Evolutionary conservation across 106 monocot genomes (phyloP).

Genomic region (Narthecium ossifragum): DNA sequence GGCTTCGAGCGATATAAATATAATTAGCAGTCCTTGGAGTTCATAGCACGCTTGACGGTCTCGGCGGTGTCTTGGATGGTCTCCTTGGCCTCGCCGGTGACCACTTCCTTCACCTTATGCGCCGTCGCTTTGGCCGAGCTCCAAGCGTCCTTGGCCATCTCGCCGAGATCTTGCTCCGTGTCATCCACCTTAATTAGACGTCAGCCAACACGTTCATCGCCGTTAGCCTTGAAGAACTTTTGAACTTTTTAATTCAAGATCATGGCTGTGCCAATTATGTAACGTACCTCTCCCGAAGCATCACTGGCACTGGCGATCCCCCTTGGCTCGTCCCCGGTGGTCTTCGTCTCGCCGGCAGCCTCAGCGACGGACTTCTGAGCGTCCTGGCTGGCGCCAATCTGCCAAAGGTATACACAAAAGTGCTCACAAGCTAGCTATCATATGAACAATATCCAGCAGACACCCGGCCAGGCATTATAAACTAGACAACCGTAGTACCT

Average conservation of each 20-base stretch:
- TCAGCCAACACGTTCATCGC: neutral
- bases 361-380: neutral
- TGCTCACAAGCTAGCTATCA: too few species aligned
- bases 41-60: constrained; percentile 7
- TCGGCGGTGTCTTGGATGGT: constrained; percentile 4
- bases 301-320: neutral
- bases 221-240: neutral
- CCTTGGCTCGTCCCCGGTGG: neutral
- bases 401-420: too few species aligned
- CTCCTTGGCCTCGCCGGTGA: constrained; percentile 1
- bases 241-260: neutral
- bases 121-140: neutral
- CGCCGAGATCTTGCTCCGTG: neutral
- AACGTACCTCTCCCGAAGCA: neutral
- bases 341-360: neutral
- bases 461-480: too few species aligned
- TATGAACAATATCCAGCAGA: too few species aligned
- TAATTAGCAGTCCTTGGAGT: constrained; percentile 10
- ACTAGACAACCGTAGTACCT: too few species aligned
- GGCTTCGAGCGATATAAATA: too few species aligned
- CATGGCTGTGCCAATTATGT: neutral
- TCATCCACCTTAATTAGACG: neutral
- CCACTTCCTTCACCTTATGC: neutral
- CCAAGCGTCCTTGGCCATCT: constrained; percentile 1
- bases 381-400: too few species aligned